phyloP scores from a whole-genome alignment of 2,329 filamentous ascomycete species.

The Cucurbitaria berberidis region DNA sequence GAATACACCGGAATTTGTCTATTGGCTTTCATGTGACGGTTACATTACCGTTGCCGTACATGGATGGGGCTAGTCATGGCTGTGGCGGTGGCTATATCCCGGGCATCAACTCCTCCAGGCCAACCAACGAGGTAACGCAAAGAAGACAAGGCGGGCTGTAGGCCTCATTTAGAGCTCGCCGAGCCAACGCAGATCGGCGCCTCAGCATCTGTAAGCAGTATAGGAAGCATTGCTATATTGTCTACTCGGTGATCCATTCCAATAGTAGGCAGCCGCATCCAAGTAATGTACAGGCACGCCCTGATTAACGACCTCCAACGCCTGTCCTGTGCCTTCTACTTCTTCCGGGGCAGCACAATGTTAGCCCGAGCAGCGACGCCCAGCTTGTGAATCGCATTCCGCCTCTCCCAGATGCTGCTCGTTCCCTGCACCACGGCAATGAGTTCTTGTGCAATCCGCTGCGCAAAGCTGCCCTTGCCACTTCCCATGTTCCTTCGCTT shows the following conservation, averaged over 20 bases:
- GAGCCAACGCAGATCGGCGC: no score
- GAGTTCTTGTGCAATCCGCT: constrained; percentile 83
- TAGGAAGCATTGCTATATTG: background rate
- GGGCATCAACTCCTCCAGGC: constrained; percentile 10
- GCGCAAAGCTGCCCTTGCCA: constrained; percentile 74
- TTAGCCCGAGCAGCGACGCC: constrained; percentile 82
- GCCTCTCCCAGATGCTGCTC: constrained; percentile 83
- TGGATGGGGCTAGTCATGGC: constrained; percentile 17
- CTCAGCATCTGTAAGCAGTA: constrained; percentile 4
- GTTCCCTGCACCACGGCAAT: constrained; percentile 86
- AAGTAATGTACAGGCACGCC: constrained; percentile 7
- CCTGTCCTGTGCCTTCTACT: constrained; percentile 17
- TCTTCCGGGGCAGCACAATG: constrained; percentile 49
- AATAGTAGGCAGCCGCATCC: background rate
- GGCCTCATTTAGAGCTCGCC: no score
- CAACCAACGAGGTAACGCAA: background rate
- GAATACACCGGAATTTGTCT: no score
- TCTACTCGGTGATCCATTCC: no score
- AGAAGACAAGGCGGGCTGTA: no score
- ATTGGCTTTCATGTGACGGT: constrained; percentile 8
- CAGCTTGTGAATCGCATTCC: constrained; percentile 78
- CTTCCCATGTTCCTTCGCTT: constrained; percentile 77
- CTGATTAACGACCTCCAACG: background rate
- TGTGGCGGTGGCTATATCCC: constrained; percentile 30
- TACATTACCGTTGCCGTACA: background rate